These are phyloP conservation scores for Calonectria ilicicola DNA, from an alignment of 2,329 filamentous ascomycete genomes.

Conservation along the genomic window DNA sequence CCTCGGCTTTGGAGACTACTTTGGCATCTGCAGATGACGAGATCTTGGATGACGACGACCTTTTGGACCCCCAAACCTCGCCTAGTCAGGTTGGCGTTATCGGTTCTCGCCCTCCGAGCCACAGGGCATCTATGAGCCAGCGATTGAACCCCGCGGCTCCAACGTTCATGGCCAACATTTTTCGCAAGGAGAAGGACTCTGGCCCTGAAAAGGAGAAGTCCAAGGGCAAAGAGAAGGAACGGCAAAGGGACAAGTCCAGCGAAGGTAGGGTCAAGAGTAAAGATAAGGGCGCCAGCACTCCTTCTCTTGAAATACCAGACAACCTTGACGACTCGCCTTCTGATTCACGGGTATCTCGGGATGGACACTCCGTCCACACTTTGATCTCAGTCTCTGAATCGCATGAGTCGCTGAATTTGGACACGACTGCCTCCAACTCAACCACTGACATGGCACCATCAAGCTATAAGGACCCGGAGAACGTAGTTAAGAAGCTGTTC, in stretches of 20 bases:
- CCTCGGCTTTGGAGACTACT: conserved; percentile 70
- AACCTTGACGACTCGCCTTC: conserved; percentile 61
- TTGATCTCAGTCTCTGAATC: conserved; percentile 71
- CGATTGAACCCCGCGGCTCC: conserved; percentile 89
- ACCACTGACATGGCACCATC: conserved; percentile 64
- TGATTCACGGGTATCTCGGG: conserved; percentile 67
- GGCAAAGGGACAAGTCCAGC: conserved; percentile 47
- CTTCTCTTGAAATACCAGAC: conserved; percentile 52
- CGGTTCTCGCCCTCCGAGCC: conserved; percentile 76
- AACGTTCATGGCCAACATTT: conserved; percentile 83
- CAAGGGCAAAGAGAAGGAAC: conserved; percentile 50
- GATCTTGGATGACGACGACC: conserved; percentile 69
- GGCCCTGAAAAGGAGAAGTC: conserved; percentile 37
- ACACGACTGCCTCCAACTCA: conserved; percentile 67
- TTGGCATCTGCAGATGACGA: conserved; percentile 74
- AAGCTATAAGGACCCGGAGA: conserved; percentile 63
- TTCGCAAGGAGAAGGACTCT: conserved; percentile 57
- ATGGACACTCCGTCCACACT: conserved; percentile 68
- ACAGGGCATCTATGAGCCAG: conserved; percentile 62
- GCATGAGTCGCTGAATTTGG: conserved; percentile 68
- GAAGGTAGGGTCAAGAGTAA: conserved; percentile 55
- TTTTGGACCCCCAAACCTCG: conserved; percentile 63
- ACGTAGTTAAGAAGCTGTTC: conserved; percentile 70
- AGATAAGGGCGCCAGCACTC: conserved; percentile 50
- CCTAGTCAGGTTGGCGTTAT: conserved; percentile 77